Evolutionary conservation across 768 basidiomycete genomes (phyloP), one percentile per base, ranked within the genome.

Genomic region (Lentinula edodes): DNA sequence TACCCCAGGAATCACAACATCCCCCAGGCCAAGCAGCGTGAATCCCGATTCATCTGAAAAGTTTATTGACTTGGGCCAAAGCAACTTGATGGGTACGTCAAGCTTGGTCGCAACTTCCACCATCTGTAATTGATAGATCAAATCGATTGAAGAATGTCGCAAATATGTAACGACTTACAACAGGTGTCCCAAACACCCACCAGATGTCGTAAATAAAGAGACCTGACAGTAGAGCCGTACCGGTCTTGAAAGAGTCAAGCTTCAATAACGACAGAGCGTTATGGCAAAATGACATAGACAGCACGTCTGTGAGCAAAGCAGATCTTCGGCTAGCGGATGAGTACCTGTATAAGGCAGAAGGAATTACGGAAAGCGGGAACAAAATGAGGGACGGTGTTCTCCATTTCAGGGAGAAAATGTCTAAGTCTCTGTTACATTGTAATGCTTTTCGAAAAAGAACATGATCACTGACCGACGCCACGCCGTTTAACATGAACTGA

Each of bases 151-250:
- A n/a, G 23, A 61, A 63, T 45, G 43, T 42, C n/a, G 28, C 18
- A 53, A 63, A 13, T 6, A 15, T n/a, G 9, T 16, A 52, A 42
- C 35, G 2, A 77, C 89, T 70, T 71, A 91, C 91, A 73, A 93
- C 91, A 68, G 87, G 83, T 0, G 90, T 90, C 18, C 90, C 91
- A 71, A 95, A 95, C 2, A 95, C 93, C 92, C 92, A 97, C 83
- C 88, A 96, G 43, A 97, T 84, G 70, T 98, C 96, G 70, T 98
- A 98, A 45, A 97, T 51, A 75, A 98, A 93, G 23, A 99, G 77
- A 5, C 92, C 94, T 2, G 82, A 81, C 5, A 99, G 78, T 3
- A 98, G 80, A 62, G 93, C 84, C 43, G 81, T 81, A 6, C 94
- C 96, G 15, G 96, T 97, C 67, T 80, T 74, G 80, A 98, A 96